phyloP scores from a whole-genome alignment of 352 stramenopile genomes.

The Phytophthora litchii region DNA sequence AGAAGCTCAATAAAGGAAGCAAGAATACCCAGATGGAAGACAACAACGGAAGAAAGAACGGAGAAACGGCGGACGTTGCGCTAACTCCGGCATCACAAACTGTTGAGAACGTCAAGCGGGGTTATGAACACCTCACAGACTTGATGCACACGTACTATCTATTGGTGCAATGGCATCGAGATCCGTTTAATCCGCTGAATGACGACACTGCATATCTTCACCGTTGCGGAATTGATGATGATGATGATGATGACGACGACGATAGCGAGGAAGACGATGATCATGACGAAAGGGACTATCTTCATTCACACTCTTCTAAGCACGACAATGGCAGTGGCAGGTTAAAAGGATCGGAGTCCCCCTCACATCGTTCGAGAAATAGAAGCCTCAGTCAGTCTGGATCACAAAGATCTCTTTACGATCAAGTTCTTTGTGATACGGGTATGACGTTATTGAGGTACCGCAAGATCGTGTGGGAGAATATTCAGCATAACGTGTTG shows the following conservation, averaged over 20 bases:
- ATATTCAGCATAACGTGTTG: conserved; percentile 80
- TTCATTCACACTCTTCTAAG: conserved; percentile 29
- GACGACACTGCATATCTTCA: conserved; percentile 77
- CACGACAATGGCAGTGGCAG: conserved; percentile 7
- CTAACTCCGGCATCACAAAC: conserved; percentile 39
- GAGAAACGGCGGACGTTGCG: conserved; percentile 12
- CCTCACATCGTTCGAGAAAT: conserved; percentile 41
- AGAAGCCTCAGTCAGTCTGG: conserved; percentile 35
- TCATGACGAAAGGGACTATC: conserved; percentile 42
- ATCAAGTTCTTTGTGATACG: conserved; percentile 74
- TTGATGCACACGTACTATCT: conserved; percentile 91
- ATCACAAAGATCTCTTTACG: conserved; percentile 53
- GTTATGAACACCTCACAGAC: conserved; percentile 75
- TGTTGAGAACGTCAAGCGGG: conserved; percentile 63
- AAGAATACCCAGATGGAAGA: conserved; percentile 7
- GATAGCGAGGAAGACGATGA: conserved; percentile 62
- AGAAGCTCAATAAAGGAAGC: conserved; percentile 35
- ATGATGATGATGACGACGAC: conserved; percentile 78
- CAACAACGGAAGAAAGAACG: conserved; percentile 32
- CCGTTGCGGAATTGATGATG: conserved; percentile 80
- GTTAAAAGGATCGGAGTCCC: conserved; percentile 27
- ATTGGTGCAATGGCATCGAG: conserved; percentile 89
- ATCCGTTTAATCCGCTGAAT: conserved; percentile 83
- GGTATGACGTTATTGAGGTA: conserved; percentile 82
- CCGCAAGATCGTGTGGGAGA: conserved; percentile 88